These are phyloP conservation scores for Elsinoe fawcettii DNA, from an alignment of 2,329 filamentous ascomycete genomes.

Conservation along the genomic window DNA sequence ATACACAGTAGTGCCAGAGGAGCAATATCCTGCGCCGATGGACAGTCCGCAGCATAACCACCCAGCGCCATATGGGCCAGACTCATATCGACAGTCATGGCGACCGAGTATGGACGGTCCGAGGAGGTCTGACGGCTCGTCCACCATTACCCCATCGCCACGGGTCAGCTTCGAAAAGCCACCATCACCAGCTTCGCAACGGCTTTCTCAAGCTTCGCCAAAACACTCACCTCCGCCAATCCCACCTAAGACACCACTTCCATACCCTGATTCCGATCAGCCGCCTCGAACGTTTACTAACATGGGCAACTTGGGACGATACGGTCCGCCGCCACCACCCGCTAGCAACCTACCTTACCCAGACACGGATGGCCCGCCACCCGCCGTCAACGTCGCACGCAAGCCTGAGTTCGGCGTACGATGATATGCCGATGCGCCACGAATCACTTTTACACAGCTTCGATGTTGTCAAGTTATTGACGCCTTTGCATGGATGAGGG, in stretches of 20 bases:
- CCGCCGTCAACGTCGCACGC: conserved; percentile 72
- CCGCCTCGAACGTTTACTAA: conserved; percentile 27
- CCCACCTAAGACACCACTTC: conserved; percentile 53
- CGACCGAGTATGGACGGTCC: conserved; percentile 16
- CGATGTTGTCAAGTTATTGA: neutral
- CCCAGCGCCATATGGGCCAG: conserved; percentile 10
- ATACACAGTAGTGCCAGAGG: conserved; percentile 54
- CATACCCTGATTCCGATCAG: conserved; percentile 20
- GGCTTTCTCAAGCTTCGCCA: neutral
- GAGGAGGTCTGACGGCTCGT: conserved; percentile 16
- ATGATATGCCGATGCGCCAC: conserved; percentile 24
- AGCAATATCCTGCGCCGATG: conserved; percentile 48
- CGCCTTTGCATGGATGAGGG: neutral
- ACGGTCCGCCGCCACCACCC: neutral
- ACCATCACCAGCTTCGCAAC: conserved; percentile 11
- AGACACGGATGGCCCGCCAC: conserved; percentile 69
- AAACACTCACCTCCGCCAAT: conserved; percentile 53
- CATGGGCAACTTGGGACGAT: conserved; percentile 26
- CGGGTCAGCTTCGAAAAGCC: conserved; percentile 30
- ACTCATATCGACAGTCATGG: conserved; percentile 15
- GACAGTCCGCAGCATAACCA: conserved; percentile 21
- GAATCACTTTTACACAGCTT: neutral
- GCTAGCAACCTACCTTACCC: conserved; percentile 61
- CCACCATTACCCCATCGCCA: conserved; percentile 24
- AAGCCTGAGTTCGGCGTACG: conserved; percentile 67